Evolutionary conservation across 1,139 yeast species (phyloP), one percentile per base, ranked within the genome.

Genomic region (Candida sp.): DNA sequence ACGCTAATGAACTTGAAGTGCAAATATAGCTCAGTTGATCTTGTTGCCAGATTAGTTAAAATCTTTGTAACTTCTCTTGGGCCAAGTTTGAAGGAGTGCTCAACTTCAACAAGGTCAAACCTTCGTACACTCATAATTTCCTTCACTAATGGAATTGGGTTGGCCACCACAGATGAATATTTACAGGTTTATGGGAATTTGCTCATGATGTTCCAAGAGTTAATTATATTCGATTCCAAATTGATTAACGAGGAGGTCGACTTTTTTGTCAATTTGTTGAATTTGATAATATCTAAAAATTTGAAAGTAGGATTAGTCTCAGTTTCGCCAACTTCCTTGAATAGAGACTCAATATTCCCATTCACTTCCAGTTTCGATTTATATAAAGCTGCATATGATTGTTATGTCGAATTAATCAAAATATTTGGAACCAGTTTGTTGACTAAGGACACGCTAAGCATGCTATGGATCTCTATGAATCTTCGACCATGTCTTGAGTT

Each of bases 381-480:
- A 38, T 70, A 68, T 46, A 55, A 58, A 30, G 59, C 63, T 5
- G 74, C 77, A 0, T 73, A 66, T 47, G 65, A 60, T 25, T 71
- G 77, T 44, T 70, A 68, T 46, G 61, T 61, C 23, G 77, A 72
- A 45, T 53, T 73, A 38, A 57, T 73, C 22, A 73, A 73, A 48
- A 64, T 73, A 8, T 61, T 55, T 38, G 77, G 77, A 0, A 61
- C 60, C 9, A 56, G 55, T 21, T 48, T 68, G 3, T 53, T 73
- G 34, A 57, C 58, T n/a, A 68, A 66, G 41, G 71, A 69, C n/a
- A 61, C 68, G 1, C 58, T 66, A 11, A 65, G 61, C 42, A 58
- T 73, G 43, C 58, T 70, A 19, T 73, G 78, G 77, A 67, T 69
- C 5, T 67, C 75, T 9, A 67, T 73, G 73, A 68, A 72, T 43